Conservation (phyloP, 345 rosid species). For the Cochlearia excelsa region DNA sequence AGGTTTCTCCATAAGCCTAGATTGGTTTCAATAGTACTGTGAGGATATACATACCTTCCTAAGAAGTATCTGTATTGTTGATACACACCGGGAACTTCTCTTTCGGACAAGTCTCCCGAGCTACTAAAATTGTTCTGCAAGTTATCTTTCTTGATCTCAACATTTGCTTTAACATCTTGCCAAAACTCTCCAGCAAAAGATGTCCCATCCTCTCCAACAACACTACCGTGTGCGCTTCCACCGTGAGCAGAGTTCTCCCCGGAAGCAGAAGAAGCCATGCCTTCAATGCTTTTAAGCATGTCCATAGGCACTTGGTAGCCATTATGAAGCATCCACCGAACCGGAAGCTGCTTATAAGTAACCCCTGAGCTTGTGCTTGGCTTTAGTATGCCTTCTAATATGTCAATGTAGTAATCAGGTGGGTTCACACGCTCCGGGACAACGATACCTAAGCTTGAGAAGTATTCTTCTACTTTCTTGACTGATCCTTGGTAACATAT, state of each 20-base stretch:
- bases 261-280: constrained; percentile 42
- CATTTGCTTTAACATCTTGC: constrained; percentile 69
- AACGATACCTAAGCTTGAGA: constrained; percentile 65
- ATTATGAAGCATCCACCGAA: constrained; percentile 98
- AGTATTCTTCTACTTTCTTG: constrained; percentile 91
- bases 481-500: constrained; percentile 93
- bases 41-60: constrained; percentile 55
- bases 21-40: neutral
- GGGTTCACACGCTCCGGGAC: constrained; percentile 95
- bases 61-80: constrained; percentile 85
- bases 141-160: constrained; percentile 60
- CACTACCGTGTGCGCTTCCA: constrained; percentile 47
- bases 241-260: constrained; percentile 57
- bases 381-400: constrained; percentile 88
- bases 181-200: constrained; percentile 83
- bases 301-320: constrained; percentile 83
- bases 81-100: constrained; percentile 63
- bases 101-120: constrained; percentile 60
- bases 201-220: constrained; percentile 42
- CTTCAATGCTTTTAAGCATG: constrained; percentile 68
- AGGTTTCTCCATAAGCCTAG: neutral
- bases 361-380: constrained; percentile 57
- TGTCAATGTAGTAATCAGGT: constrained; percentile 95
- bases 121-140: constrained; percentile 47
- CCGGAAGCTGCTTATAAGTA: constrained; percentile 74